Evolutionary conservation across 1,284 basidiomycete genomes (phyloP).

Genomic region (Sporisorium scitamineum): DNA sequence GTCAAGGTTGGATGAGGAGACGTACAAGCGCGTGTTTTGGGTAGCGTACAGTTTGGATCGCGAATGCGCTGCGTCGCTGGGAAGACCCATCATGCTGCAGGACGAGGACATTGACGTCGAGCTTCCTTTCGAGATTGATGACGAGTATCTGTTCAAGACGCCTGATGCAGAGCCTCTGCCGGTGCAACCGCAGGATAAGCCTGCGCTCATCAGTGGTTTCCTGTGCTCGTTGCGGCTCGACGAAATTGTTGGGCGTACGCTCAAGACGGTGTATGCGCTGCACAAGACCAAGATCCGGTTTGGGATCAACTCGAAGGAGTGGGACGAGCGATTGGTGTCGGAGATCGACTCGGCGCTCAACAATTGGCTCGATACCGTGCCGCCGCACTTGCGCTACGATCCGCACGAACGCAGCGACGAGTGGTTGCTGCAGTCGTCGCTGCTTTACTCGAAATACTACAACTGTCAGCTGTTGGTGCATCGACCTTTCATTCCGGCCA

Average conservation of each 20-base stretch:
- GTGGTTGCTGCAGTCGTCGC: slow-evolving; percentile 54
- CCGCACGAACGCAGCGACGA: slow-evolving; percentile 53
- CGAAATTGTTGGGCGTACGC: slow-evolving; percentile 60
- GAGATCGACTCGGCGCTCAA: slow-evolving; percentile 65
- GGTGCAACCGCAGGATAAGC: slow-evolving; percentile 40
- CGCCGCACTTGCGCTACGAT: slow-evolving; percentile 56
- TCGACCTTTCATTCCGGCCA: slow-evolving; percentile 63
- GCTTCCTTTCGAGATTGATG: slow-evolving; percentile 56
- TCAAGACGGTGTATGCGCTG: slow-evolving; percentile 62
- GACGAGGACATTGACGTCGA: slow-evolving; percentile 65
- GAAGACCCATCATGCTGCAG: slow-evolving; percentile 58
- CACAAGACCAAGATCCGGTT: slow-evolving; percentile 56
- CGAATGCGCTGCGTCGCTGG: slow-evolving; percentile 44
- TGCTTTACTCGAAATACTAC: slow-evolving; percentile 60
- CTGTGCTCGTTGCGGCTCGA: slow-evolving; percentile 51
- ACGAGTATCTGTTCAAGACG: slow-evolving; percentile 47
- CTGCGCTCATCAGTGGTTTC: slow-evolving; percentile 50
- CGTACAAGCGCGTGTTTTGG: slow-evolving; percentile 56
- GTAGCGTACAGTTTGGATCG: slow-evolving; percentile 59
- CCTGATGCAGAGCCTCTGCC: slow-evolving; percentile 33
- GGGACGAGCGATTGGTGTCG: slow-evolving; percentile 61
- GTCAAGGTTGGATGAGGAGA: slow-evolving; percentile 53
- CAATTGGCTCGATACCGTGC: slow-evolving; percentile 60
- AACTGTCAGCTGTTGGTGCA: slow-evolving; percentile 60
- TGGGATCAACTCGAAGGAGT: slow-evolving; percentile 55